Evolutionary conservation across 352 stramenopile species (phyloP).

Genomic region (Globisporangium canariense): DNA sequence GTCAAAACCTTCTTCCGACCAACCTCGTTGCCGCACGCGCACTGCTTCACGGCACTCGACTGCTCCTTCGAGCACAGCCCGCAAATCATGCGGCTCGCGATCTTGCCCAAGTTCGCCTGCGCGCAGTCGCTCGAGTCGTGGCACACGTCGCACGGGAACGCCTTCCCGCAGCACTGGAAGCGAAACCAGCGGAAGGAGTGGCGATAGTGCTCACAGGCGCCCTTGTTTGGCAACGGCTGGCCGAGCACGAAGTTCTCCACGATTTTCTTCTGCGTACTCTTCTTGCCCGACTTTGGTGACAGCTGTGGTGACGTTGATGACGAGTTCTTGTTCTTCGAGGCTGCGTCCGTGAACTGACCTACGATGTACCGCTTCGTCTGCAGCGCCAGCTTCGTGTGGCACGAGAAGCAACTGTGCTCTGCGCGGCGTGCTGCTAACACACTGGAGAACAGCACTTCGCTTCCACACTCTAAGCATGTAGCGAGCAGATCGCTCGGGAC

Average conservation of each 20-base stretch:
- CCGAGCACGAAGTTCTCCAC: conserved; percentile 61
- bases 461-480: conserved; percentile 63
- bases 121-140: conserved; percentile 71
- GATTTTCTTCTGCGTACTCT: conserved; percentile 28
- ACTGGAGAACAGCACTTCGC: conserved; percentile 58
- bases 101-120: conserved; percentile 68
- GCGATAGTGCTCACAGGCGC: conserved; percentile 75
- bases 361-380: conserved; percentile 58
- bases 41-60: conserved; percentile 68
- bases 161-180: conserved; percentile 84
- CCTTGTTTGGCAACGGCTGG: conserved; percentile 66
- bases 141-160: conserved; percentile 79
- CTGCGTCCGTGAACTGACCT: conserved; percentile 14
- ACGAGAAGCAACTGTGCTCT: conserved; percentile 69
- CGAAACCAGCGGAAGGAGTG: conserved; percentile 81
- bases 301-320: neutral
- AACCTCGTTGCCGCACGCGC: conserved; percentile 71
- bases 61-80: conserved; percentile 83
- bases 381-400: conserved; percentile 75
- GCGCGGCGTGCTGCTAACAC: conserved; percentile 46
- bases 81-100: conserved; percentile 82
- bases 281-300: conserved; percentile 25
- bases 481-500: conserved; percentile 68
- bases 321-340: conserved; percentile 18
- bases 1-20: conserved; percentile 40